phyloP scores from a whole-genome alignment of 129 eudicot species.

The Erigeron canadensis region DNA sequence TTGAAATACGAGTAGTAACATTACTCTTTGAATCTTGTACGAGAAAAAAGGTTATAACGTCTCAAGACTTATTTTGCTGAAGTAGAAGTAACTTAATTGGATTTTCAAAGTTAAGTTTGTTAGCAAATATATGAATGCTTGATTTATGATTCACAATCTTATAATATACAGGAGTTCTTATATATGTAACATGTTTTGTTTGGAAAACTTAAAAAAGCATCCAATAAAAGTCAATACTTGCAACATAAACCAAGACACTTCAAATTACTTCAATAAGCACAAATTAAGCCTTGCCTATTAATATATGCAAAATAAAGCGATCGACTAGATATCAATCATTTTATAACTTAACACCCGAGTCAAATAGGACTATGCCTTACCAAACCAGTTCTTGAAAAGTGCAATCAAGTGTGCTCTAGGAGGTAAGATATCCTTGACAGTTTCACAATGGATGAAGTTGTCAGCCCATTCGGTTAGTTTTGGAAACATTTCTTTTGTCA shows the following conservation, averaged over 20 bases:
- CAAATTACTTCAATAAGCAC: too few relatives aligned
- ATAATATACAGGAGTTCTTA: too few relatives aligned
- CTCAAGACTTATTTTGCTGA: background rate
- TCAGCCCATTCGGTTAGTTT: slow-evolving; percentile 25
- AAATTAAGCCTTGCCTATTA: too few relatives aligned
- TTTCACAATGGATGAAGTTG: slow-evolving; percentile 10
- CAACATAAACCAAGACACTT: too few relatives aligned
- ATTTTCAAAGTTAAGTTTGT: background rate
- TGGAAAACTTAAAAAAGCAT: too few relatives aligned
- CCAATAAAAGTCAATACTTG: too few relatives aligned
- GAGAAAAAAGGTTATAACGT: background rate
- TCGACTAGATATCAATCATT: too few relatives aligned
- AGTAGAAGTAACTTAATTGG: background rate
- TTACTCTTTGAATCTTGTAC: background rate
- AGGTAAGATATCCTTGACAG: slow-evolving; percentile 31
- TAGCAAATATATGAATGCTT: background rate
- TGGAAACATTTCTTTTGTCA: slow-evolving; percentile 31
- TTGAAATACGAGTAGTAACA: background rate
- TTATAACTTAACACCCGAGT: too few relatives aligned
- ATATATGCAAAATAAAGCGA: too few relatives aligned
- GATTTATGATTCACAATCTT: too few relatives aligned
- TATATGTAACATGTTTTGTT: too few relatives aligned
- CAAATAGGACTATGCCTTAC: background rate
- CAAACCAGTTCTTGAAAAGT: slow-evolving; percentile 8
- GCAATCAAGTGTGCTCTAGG: slow-evolving; percentile 19